Percentiles rank a stretch among this genome's conserved stretches.
Evolutionary conservation across 192 early-diverging fungal species (phyloP).

Genomic region (Coemansia sp.): DNA sequence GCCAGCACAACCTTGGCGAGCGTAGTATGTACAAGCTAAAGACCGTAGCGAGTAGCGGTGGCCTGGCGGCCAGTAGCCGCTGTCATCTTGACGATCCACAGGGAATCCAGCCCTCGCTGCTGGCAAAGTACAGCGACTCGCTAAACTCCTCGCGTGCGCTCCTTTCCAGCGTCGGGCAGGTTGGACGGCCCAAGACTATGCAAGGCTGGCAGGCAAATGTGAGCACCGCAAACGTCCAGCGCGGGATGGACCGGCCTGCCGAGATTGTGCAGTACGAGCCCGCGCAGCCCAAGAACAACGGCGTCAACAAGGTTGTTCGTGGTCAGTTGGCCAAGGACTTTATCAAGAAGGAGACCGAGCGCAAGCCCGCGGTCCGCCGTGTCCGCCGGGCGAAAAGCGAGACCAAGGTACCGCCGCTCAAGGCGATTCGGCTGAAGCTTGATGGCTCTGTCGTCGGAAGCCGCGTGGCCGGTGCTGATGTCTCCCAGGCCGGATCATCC

Average conservation of each 20-base stretch:
- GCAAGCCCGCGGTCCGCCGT: slow-evolving; percentile 22
- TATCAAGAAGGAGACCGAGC: slow-evolving; percentile 21
- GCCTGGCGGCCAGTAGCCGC: neutral
- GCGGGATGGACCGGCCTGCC: slow-evolving; percentile 6
- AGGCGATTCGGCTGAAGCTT: slow-evolving; percentile 34
- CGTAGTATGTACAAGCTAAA: slow-evolving; percentile 3
- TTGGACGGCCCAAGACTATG: neutral
- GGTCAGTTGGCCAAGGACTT: slow-evolving; percentile 25
- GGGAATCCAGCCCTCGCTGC: slow-evolving; percentile 19
- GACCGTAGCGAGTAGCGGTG: neutral
- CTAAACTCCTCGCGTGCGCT: slow-evolving; percentile 24
- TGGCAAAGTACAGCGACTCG: slow-evolving; percentile 41
- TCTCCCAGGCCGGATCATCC: neutral
- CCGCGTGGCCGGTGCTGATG: neutral
- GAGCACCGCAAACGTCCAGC: neutral
- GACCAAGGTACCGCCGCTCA: slow-evolving; percentile 36
- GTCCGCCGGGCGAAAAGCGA: slow-evolving; percentile 40
- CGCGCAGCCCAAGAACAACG: slow-evolving; percentile 12
- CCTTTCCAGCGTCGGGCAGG: slow-evolving; percentile 3
- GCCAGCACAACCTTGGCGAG: slow-evolving; percentile 13
- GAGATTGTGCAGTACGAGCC: slow-evolving; percentile 32
- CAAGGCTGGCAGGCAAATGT: slow-evolving; percentile 13
- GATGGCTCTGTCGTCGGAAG: slow-evolving; percentile 27
- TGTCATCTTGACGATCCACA: neutral
- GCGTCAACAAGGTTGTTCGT: slow-evolving; percentile 29